phyloP scores from a whole-genome alignment of 1,284 basidiomycete genomes.

The Malassezia brasiliensis region DNA sequence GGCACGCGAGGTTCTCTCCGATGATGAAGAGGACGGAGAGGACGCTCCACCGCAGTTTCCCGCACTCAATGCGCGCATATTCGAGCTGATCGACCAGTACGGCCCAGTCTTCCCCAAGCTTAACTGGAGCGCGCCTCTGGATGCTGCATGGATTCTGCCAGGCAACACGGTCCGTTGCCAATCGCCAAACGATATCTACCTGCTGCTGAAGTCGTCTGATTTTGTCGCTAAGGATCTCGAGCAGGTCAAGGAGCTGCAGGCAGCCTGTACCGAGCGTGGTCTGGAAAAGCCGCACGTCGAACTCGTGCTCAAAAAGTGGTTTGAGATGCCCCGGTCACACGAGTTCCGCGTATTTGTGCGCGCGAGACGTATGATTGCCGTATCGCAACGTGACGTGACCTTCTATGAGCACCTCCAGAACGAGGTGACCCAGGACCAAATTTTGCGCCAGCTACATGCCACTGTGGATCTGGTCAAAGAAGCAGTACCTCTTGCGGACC shows the following conservation, averaged over 20 bases:
- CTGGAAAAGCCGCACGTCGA: constrained; percentile 44
- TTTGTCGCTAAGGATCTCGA: constrained; percentile 74
- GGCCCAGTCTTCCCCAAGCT: constrained; percentile 75
- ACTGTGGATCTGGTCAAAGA: neutral
- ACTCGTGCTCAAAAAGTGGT: constrained; percentile 86
- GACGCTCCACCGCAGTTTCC: constrained; percentile 25
- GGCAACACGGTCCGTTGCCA: constrained; percentile 77
- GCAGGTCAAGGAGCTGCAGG: constrained; percentile 41
- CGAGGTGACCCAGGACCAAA: constrained; percentile 53
- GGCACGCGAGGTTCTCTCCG: constrained; percentile 51
- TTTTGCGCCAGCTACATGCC: constrained; percentile 48
- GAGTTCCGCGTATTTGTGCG: constrained; percentile 37
- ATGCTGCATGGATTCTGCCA: constrained; percentile 83
- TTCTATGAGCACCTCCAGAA: constrained; percentile 69
- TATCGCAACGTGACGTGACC: constrained; percentile 69
- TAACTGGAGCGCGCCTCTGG: constrained; percentile 50
- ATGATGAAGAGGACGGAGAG: constrained; percentile 54
- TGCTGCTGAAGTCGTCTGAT: constrained; percentile 84
- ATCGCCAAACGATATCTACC: constrained; percentile 77
- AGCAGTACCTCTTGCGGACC: constrained; percentile 18
- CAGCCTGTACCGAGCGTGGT: constrained; percentile 2
- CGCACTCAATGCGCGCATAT: constrained; percentile 65
- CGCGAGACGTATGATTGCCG: constrained; percentile 53
- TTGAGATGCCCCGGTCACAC: constrained; percentile 64
- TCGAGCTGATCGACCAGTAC: constrained; percentile 61